Evolutionary conservation across 345 rosid species (phyloP).

Genomic region (Eucalyptus pauciflora): DNA sequence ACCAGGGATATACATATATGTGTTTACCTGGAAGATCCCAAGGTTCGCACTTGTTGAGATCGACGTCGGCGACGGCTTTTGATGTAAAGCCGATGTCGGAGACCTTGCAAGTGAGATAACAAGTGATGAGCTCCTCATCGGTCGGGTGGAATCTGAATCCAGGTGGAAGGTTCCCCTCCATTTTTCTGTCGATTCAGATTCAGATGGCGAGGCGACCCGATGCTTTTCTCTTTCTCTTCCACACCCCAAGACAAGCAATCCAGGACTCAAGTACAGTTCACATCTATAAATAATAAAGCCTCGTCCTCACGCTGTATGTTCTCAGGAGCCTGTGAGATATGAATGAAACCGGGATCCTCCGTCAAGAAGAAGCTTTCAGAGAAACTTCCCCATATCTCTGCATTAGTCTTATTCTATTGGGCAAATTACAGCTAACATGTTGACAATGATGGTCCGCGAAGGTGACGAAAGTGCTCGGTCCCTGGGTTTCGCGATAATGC

Average conservation of each 20-base stretch:
- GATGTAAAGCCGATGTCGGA: constrained; percentile 54
- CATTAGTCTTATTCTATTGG: background rate
- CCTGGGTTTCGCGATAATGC: background rate
- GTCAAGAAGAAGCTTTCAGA: constrained; percentile 1
- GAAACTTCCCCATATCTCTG: background rate
- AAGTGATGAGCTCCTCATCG: constrained; percentile 91
- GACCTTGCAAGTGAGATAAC: constrained; percentile 58
- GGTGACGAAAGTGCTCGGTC: background rate
- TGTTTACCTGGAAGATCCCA: constrained; percentile 94
- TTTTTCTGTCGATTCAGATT: background rate
- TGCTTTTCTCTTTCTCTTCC: background rate
- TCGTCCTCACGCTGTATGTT: background rate
- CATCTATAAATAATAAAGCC: background rate
- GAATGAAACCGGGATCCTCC: background rate
- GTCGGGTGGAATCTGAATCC: constrained; percentile 98
- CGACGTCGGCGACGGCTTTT: constrained; percentile 84
- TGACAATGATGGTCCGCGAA: constrained; percentile 50
- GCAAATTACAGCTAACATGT: constrained; percentile 79
- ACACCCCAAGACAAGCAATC: background rate
- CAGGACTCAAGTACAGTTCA: background rate
- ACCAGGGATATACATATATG: background rate
- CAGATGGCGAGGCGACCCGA: background rate
- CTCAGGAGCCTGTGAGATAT: background rate
- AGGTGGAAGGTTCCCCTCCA: constrained; percentile 91
- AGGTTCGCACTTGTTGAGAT: constrained; percentile 96